phyloP scores from a whole-genome alignment of 352 stramenopile species.

The Phytophthora sp. region DNA sequence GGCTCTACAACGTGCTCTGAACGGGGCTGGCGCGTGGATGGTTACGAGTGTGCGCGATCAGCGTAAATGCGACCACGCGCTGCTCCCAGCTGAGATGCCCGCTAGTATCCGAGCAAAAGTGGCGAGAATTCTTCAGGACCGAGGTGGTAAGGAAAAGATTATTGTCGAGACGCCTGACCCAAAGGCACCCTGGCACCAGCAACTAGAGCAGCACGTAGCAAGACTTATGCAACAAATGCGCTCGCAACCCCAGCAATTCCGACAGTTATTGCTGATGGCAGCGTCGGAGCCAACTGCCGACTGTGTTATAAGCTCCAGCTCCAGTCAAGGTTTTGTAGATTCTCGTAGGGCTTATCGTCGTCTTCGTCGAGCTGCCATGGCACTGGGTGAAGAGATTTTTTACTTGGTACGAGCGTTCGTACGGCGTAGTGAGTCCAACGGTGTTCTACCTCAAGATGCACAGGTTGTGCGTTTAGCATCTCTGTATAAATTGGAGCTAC shows the following conservation, averaged over 20 bases:
- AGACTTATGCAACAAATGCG: slow-evolving; percentile 54
- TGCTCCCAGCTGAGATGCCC: slow-evolving; percentile 27
- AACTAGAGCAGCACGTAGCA: slow-evolving; percentile 52
- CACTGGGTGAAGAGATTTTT: slow-evolving; percentile 56
- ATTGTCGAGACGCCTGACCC: slow-evolving; percentile 9
- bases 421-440: slow-evolving; percentile 46
- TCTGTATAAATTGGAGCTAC: slow-evolving; percentile 66
- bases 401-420: slow-evolving; percentile 45
- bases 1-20: slow-evolving; percentile 23
- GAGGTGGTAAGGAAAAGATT: slow-evolving; percentile 15
- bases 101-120: slow-evolving; percentile 27
- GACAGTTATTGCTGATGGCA: slow-evolving; percentile 40
- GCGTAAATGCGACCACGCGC: slow-evolving; percentile 33
- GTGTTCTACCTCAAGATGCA: slow-evolving; percentile 46
- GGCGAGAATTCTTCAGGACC: slow-evolving; percentile 21
- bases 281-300: slow-evolving; percentile 22
- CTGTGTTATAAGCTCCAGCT: background rate
- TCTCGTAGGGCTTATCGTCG: slow-evolving; percentile 41
- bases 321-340: slow-evolving; percentile 11
- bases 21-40: slow-evolving; percentile 16
- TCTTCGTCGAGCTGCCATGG: slow-evolving; percentile 39
- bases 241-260: slow-evolving; percentile 38
- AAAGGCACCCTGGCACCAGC: slow-evolving; percentile 41
- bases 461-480: slow-evolving; percentile 60
- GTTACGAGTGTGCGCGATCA: slow-evolving; percentile 24